Conservation (phyloP, 2,329 filamentous ascomycete genomes). For the Cordyceps tenuipes region DNA sequence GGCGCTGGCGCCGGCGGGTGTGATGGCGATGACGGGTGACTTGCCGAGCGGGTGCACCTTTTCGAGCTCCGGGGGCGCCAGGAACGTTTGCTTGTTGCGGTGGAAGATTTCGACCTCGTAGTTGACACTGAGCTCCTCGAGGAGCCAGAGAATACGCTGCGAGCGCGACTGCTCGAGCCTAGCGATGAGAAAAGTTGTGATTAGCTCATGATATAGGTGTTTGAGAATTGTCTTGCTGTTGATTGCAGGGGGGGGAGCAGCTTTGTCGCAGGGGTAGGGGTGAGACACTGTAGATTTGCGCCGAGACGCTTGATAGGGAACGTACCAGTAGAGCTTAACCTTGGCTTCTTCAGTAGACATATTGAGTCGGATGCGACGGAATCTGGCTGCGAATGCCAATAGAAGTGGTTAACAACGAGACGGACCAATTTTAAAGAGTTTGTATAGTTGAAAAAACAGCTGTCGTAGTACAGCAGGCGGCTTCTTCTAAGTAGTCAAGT, state of each 20-base stretch:
- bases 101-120: slow-evolving; percentile 79
- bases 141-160: slow-evolving; percentile 76
- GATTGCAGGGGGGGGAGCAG: not conserved
- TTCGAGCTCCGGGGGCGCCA: slow-evolving; percentile 70
- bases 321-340: slow-evolving; percentile 57
- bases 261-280: slow-evolving; percentile 2
- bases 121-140: slow-evolving; percentile 70
- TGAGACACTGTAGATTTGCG: not conserved
- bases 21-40: slow-evolving; percentile 67
- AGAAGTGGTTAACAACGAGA: not conserved
- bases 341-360: slow-evolving; percentile 32
- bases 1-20: slow-evolving; percentile 28
- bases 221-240: not conserved
- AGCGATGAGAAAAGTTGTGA: not conserved
- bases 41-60: slow-evolving; percentile 80
- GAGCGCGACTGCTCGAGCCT: slow-evolving; percentile 81
- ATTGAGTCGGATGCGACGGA: not conserved
- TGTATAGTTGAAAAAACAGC: not conserved
- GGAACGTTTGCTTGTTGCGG: slow-evolving; percentile 48
- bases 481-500: too few species aligned
- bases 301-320: not conserved
- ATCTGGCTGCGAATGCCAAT: not conserved
- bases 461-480: not conserved
- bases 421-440: not conserved
- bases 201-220: not conserved